Base-by-base conservation (phyloP, 176 grass and related monocot genomes). In the Pontederia crassipes region DNA sequence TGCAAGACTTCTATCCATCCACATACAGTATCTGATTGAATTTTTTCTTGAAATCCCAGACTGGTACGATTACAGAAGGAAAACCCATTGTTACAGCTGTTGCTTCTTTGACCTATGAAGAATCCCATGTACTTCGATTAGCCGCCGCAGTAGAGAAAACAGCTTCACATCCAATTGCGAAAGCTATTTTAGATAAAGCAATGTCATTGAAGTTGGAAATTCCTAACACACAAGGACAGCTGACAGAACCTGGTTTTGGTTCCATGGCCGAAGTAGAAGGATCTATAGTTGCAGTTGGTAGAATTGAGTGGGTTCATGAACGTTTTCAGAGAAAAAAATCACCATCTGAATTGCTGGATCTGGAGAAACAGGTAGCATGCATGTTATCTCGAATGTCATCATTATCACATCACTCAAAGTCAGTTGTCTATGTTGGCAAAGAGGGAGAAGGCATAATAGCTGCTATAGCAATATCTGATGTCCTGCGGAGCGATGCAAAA, bases 81-180 rank as follows among this genome's bases (percentile, higher is more conserved):
- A 91, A 83, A 71, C 92, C 92, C 76, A 71, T 85, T 61, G 92
- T 97, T 66, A 91, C 74, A 62, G 80, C 81, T 65, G 60, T 97
- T 64, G 70, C 81, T 74, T 97, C 92, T 71, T 69, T 87, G 75
- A 66, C 69, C 59, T 85, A 85, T 70, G 74, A 84, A 17, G 81
- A 88, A 53, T 59, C 16, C 45, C 73, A 88, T 49, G 75, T 91
- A 61, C 92, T 97, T 74, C 67, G 54, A 17, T 75, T 97, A 27
- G 92, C 92, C 67, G 92, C 92, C 80, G 84, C 92, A 74, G 92
- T 97, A 76, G 92, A 97, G 72, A 91, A 83, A 67, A 91, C 87
- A 68, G 83, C 84, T 61, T 75, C 85, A 73, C 92, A 97, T 75
- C 92, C 92, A 72, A 97, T 97, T 71, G 92, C 92, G n/a, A 85